Base-by-base conservation (phyloP, 1,284 basidiomycete genomes). In the Malassezia nana region DNA sequence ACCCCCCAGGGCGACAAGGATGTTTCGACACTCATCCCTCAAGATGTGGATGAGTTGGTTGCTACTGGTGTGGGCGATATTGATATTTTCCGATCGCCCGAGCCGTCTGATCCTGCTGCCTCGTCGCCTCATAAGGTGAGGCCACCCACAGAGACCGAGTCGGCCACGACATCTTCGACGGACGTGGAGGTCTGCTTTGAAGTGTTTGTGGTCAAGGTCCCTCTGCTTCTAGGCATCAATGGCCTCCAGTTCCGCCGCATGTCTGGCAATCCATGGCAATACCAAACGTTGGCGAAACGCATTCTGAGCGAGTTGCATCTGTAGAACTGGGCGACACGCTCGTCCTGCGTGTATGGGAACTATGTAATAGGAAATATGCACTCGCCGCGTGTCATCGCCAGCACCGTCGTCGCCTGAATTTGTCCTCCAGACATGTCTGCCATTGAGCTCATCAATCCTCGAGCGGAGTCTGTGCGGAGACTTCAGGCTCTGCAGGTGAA, bases 241-340 rank as follows among this genome's bases (percentile, higher is more conserved):
- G 92, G 92, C 1, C 84, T 98, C 54, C 92, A 96, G 73, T 98
- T 98, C 79, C 83, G 91, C 50, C 80, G 92, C 53, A 82, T 86
- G 0, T 83, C 87, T 40, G 91, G 91, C 3, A 89, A 95, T 64
- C 88, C 88, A 2, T 95, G 90, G 91, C 89, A 95, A 76, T 76
- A 76, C 56, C 94, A 95, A 74, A 90, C 89, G 85, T 80, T 96
- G 45, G 91, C 90, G n/a, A 83, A 89, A 69, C 81, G 90, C 55
- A 89, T 95, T 39, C 75, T 95, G 65, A 86, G 87, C 53, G 90
- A 94, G 76, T 81, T 95, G 76, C 90, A 92, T 78, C 78, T 95
- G 78, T 62, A 50, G 45, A 22, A 43, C 7, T 12, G 18, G 10
- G 33, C 15, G 33, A n/a, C 13, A 38, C 13, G 8, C 33, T 38